Conservation (phyloP, 2,329 filamentous ascomycete species). For the Emmonsiellopsis sp. region DNA sequence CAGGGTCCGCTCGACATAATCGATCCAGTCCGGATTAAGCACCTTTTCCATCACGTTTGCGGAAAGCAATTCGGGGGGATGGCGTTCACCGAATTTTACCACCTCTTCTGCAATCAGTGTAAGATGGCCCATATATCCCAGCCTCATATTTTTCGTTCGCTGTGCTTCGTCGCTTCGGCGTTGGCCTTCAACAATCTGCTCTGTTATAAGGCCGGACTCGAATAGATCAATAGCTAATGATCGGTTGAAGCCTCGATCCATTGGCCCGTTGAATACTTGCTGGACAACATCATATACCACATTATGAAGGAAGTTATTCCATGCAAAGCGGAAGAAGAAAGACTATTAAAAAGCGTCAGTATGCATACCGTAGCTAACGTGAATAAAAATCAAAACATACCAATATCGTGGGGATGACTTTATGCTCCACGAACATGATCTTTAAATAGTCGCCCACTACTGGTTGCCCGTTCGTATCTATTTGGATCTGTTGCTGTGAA, state of each 20-base stretch:
- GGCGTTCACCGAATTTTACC: constrained; percentile 93
- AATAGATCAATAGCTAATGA: constrained; percentile 87
- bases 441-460: constrained; percentile 94
- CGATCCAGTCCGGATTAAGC: constrained; percentile 82
- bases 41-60: constrained; percentile 79
- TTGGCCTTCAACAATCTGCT: constrained; percentile 87
- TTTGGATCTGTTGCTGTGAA: constrained; percentile 39
- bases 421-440: constrained; percentile 90
- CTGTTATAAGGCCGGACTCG: constrained; percentile 79
- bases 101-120: constrained; percentile 97
- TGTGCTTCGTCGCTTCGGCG: constrained; percentile 79
- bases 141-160: constrained; percentile 71
- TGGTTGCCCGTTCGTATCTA: constrained; percentile 55
- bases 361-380: constrained; percentile 5
- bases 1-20: constrained; percentile 86
- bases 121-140: constrained; percentile 97
- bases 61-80: constrained; percentile 79
- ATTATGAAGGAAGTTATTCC: constrained; percentile 99
- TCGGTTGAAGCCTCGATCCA: constrained; percentile 92
- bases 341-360: constrained; percentile 46
- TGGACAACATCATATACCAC: constrained; percentile 98
- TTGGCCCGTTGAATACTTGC: constrained; percentile 96
- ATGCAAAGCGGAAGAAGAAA: constrained; percentile 97
- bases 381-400: constrained; percentile 46
- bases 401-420: constrained; percentile 89